Evolutionary conservation across 208 protist genomes (phyloP).

Genomic region (Tritrichomonas foetus): DNA sequence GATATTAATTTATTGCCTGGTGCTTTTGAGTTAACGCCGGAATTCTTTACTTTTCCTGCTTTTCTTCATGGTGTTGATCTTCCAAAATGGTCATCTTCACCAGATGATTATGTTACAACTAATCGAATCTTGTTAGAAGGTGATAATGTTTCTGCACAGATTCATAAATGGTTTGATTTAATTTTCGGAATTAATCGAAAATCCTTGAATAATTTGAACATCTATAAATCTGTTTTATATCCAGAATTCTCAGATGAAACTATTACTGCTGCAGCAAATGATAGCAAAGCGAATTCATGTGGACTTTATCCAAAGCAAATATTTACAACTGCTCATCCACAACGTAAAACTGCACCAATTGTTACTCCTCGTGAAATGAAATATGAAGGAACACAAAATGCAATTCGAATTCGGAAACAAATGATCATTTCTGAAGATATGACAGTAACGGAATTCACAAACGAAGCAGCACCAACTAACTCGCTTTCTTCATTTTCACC

Average conservation of each 20-base stretch:
- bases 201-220: not conserved
- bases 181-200: slow-evolving; percentile 75
- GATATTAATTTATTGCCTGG: not conserved
- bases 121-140: slow-evolving; percentile 54
- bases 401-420: too few relatives aligned
- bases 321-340: not conserved
- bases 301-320: not conserved
- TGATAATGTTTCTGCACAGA: slow-evolving; percentile 66
- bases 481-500: too few relatives aligned
- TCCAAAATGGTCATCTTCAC: slow-evolving; percentile 51
- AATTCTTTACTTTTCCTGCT: not conserved
- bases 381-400: too few relatives aligned
- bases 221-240: not conserved
- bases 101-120: slow-evolving; percentile 50
- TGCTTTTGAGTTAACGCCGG: not conserved
- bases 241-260: not conserved
- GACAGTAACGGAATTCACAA: too few relatives aligned
- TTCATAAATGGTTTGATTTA: slow-evolving; percentile 93
- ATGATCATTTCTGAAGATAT: too few relatives aligned
- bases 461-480: too few relatives aligned
- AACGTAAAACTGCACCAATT: not conserved
- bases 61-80: slow-evolving; percentile 48
- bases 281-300: not conserved
- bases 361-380: too few relatives aligned
- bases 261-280: too few relatives aligned